A percentile compares a stretch with the other conserved stretches of the same genome.
Conservation (phyloP, 2,329 filamentous ascomycete genomes). For the Diaporthe sp. region DNA sequence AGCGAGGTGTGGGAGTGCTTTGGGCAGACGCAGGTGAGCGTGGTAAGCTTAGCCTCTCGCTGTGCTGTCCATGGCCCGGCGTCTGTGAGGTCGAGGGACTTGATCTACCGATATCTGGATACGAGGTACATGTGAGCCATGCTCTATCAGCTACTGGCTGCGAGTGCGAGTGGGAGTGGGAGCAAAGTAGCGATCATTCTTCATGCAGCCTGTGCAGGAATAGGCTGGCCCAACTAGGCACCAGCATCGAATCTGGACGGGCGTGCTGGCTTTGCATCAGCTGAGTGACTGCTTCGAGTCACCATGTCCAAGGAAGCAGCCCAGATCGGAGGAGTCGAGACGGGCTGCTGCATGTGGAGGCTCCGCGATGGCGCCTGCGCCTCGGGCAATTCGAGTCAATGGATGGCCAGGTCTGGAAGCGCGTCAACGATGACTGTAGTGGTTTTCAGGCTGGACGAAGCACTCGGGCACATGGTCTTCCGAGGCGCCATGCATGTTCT, state of each 20-base stretch:
- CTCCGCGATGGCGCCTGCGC: constrained; percentile 1
- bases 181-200: constrained; percentile 11
- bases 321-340: not conserved
- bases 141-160: constrained; percentile 13
- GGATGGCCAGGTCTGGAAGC: constrained; percentile 17
- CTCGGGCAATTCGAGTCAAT: not conserved
- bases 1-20: constrained; percentile 15
- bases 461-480: not conserved
- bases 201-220: constrained; percentile 12
- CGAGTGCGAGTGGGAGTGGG: constrained; percentile 2
- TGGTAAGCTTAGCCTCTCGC: constrained; percentile 20
- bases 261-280: constrained; percentile 9
- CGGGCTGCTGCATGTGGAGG: constrained; percentile 18
- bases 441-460: constrained; percentile 2
- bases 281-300: constrained; percentile 22
- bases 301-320: not conserved
- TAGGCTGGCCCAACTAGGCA: constrained; percentile 12
- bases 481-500: constrained; percentile 7
- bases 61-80: not conserved
- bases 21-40: constrained; percentile 20
- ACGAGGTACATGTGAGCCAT: constrained; percentile 24
- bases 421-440: not conserved
- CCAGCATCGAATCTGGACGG: constrained; percentile 25
- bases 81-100: not conserved
- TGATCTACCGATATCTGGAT: constrained; percentile 23